Base-by-base conservation (phyloP, 1,284 basidiomycete genomes). In the Leccinum insolens region DNA sequence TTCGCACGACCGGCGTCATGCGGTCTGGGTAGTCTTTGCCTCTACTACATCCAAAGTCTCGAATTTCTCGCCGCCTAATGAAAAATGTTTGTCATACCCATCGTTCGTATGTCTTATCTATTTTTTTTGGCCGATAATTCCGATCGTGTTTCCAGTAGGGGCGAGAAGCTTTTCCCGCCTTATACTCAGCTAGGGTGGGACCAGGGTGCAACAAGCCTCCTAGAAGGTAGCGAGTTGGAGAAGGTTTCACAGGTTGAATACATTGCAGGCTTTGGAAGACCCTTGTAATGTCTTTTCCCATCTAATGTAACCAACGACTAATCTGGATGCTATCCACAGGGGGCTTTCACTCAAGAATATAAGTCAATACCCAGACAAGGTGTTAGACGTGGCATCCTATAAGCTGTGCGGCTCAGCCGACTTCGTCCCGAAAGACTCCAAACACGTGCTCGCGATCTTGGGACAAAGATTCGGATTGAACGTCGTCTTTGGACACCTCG, bases 11-110 rank as follows among this genome's bases (percentile, higher is more conserved):
- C 0, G 8, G 4, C 52, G 39, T 7, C 46, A 71, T 49, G 60
- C 65, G 0, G 31, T 71, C 2, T 71, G 71, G 72, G 65, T 71
- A 0, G 67, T 64, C 12, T 73, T 73, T 15, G 65, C 70, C 1
- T 72, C 67, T 0, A 71, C 71, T 1, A 70, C 67, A 11, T 65
- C 71, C 20, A 67, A 61, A 15, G 62, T 73, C 7, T 31, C 63
- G 0, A 59, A 73, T 34, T 69, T 71, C 37, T 66, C 61, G 0
- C 69, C 61, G 0, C 71, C 65, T 4, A 63, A 65, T 31, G 28
- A 67, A 7, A 71, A 25, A 31, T 3, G 69, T 71, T 0, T 7
- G 55, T 15, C 1, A 9, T 52, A 46, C 11, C 4, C 3, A n/a
- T 46, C 5, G 3, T 22, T 34, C 2, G 8, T 11, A 52, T 57